These are phyloP conservation scores for Elsinoe necatrix DNA, from an alignment of 2,329 filamentous ascomycete genomes.

Conservation along the genomic window DNA sequence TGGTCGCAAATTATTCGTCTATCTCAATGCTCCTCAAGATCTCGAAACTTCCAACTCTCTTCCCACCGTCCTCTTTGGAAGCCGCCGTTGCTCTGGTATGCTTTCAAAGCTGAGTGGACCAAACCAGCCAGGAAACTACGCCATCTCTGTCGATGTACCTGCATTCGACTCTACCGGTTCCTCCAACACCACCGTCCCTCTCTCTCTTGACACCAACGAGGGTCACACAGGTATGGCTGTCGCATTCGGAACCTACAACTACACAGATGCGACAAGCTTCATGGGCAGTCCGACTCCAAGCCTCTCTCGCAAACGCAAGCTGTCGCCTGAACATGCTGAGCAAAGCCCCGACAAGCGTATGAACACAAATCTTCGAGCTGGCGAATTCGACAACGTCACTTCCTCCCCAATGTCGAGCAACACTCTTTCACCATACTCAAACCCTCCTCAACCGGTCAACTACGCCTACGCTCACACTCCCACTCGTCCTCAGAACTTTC, in stretches of 20 bases:
- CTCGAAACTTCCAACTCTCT: slow-evolving; percentile 49
- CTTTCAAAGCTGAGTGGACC: slow-evolving; percentile 52
- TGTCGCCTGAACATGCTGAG: slow-evolving; percentile 37
- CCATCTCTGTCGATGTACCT: slow-evolving; percentile 64
- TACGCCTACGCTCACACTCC: slow-evolving; percentile 30
- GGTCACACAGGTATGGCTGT: slow-evolving; percentile 27
- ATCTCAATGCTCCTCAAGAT: slow-evolving; percentile 68
- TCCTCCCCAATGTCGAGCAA: slow-evolving; percentile 17
- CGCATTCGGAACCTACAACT: slow-evolving; percentile 55
- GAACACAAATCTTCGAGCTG: slow-evolving; percentile 28
- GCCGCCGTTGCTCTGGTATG: slow-evolving; percentile 60
- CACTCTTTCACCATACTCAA: slow-evolving; percentile 16
- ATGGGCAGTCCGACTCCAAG: slow-evolving; percentile 31
- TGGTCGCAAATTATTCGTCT: slow-evolving; percentile 64
- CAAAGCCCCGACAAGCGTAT: slow-evolving; percentile 34
- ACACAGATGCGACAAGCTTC: slow-evolving; percentile 40
- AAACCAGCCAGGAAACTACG: slow-evolving; percentile 59
- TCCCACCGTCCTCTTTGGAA: slow-evolving; percentile 62
- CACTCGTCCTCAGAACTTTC: slow-evolving; percentile 29
- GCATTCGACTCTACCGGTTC: slow-evolving; percentile 51
- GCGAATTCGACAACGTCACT: slow-evolving; percentile 19
- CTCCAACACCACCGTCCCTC: slow-evolving; percentile 47
- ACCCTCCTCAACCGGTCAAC: slow-evolving; percentile 17
- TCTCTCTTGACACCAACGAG: slow-evolving; percentile 53
- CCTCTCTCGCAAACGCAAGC: slow-evolving; percentile 48